Evolutionary conservation across 1,284 basidiomycete species (phyloP).

Genomic region (Paramarasmius palmivorus): DNA sequence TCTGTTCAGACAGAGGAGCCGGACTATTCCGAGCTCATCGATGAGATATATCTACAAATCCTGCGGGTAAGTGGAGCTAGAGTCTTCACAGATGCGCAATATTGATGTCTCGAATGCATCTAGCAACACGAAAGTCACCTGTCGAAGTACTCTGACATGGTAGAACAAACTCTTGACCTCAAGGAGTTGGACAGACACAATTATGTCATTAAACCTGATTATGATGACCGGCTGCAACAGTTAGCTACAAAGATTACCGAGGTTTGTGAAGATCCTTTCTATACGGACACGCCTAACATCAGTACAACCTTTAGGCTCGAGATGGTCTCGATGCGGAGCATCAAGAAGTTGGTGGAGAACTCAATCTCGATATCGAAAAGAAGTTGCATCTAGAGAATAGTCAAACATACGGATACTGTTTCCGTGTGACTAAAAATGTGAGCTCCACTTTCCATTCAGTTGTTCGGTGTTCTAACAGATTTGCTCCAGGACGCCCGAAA

Average conservation of each 20-base stretch:
- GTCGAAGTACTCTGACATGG: constrained; percentile 88
- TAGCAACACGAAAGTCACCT: constrained; percentile 69
- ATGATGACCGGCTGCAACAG: constrained; percentile 74
- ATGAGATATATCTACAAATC: constrained; percentile 64
- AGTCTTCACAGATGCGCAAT: too few species aligned
- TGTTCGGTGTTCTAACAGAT: neutral
- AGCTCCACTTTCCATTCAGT: constrained; percentile 28
- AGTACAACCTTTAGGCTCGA: constrained; percentile 46
- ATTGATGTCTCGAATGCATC: neutral
- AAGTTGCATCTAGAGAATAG: constrained; percentile 97
- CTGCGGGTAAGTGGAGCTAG: constrained; percentile 52
- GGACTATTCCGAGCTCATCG: constrained; percentile 55
- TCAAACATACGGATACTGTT: constrained; percentile 89
- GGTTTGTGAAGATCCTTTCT: constrained; percentile 30
- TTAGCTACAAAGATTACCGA: constrained; percentile 70
- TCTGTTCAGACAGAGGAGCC: constrained; percentile 49
- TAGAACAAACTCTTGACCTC: constrained; percentile 94
- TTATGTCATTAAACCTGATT: constrained; percentile 93
- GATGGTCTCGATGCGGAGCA: constrained; percentile 90
- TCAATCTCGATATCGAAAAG: constrained; percentile 90
- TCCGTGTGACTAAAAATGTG: constrained; percentile 90
- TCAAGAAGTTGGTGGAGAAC: constrained; percentile 66
- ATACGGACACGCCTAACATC: neutral
- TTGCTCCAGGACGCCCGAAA: constrained; percentile 74
- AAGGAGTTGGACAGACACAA: constrained; percentile 83